Evolutionary conservation across 2,329 filamentous ascomycete species (phyloP).

Genomic region (Hymenoscyphus scutula): DNA sequence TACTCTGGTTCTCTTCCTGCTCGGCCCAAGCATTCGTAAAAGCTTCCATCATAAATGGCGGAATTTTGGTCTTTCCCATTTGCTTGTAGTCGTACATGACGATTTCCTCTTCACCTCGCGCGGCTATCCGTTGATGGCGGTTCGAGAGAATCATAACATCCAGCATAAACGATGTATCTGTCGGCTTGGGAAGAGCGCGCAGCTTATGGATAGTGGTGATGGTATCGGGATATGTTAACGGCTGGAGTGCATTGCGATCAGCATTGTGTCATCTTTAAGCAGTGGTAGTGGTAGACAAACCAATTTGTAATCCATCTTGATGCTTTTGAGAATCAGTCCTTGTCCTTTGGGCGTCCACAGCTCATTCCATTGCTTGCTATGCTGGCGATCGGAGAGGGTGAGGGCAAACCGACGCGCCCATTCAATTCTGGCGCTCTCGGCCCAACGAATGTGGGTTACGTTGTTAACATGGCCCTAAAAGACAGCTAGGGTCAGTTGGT

Average conservation of each 20-base stretch:
- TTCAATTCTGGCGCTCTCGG: slow-evolving; percentile 76
- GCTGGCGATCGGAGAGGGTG: slow-evolving; percentile 55
- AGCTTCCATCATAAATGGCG: slow-evolving; percentile 58
- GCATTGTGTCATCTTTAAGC: neutral
- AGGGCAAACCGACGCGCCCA: slow-evolving; percentile 74
- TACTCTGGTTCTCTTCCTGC: too few species aligned
- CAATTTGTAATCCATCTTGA: slow-evolving; percentile 84
- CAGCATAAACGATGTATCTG: slow-evolving; percentile 52
- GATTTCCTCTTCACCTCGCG: slow-evolving; percentile 73
- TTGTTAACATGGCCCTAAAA: slow-evolving; percentile 78
- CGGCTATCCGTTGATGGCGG: slow-evolving; percentile 67
- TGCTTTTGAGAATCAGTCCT: slow-evolving; percentile 76
- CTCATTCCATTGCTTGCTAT: slow-evolving; percentile 64
- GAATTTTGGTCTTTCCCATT: slow-evolving; percentile 55
- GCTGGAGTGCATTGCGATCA: slow-evolving; percentile 45
- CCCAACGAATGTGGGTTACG: slow-evolving; percentile 77
- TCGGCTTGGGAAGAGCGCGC: slow-evolving; percentile 30
- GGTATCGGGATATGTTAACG: slow-evolving; percentile 78
- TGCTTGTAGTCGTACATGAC: slow-evolving; percentile 72
- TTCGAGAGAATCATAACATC: slow-evolving; percentile 72
- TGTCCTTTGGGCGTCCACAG: slow-evolving; percentile 64
- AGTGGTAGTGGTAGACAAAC: slow-evolving; percentile 48
- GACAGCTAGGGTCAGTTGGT: too few species aligned
- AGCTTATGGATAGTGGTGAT: slow-evolving; percentile 85
- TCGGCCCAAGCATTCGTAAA: slow-evolving; percentile 57